phyloP scores from a whole-genome alignment of 371 early-diverging fungal species.

The Haplosporangium sp. region DNA sequence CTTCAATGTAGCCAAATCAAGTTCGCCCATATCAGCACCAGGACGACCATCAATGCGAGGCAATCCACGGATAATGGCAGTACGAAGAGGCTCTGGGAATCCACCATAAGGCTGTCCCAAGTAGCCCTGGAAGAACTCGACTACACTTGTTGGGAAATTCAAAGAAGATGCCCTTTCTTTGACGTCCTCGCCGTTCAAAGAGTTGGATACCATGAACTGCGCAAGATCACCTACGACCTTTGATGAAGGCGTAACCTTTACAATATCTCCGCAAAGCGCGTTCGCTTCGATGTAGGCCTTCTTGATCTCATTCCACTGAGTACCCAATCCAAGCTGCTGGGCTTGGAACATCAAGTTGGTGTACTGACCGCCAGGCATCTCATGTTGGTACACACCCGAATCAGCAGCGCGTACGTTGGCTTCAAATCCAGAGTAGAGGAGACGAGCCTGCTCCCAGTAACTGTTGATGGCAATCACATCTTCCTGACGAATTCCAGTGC shows the following conservation, averaged over 20 bases:
- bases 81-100: constrained; percentile 91
- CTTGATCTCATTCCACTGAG: constrained; percentile 94
- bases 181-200: constrained; percentile 80
- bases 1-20: constrained; percentile 83
- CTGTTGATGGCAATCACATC: constrained; percentile 85
- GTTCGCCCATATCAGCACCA: constrained; percentile 82
- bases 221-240: constrained; percentile 98
- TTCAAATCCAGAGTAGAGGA: constrained; percentile 95
- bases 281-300: constrained; percentile 92
- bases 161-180: constrained; percentile 78
- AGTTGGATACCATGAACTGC: constrained; percentile 96
- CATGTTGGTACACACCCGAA: constrained; percentile 92
- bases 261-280: constrained; percentile 92
- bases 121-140: constrained; percentile 96
- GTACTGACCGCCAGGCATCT: constrained; percentile 98
- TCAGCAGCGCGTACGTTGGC: constrained; percentile 88
- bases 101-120: constrained; percentile 95
- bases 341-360: constrained; percentile 98
- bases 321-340: constrained; percentile 91
- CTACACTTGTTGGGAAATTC: constrained; percentile 93
- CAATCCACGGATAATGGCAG: constrained; percentile 81
- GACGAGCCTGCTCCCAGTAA: constrained; percentile 96
- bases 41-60: constrained; percentile 89
- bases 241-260: constrained; percentile 97
- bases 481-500: constrained; percentile 86